Conservation (phyloP, 768 basidiomycete genomes). For the Boletus subcaerulescens region DNA sequence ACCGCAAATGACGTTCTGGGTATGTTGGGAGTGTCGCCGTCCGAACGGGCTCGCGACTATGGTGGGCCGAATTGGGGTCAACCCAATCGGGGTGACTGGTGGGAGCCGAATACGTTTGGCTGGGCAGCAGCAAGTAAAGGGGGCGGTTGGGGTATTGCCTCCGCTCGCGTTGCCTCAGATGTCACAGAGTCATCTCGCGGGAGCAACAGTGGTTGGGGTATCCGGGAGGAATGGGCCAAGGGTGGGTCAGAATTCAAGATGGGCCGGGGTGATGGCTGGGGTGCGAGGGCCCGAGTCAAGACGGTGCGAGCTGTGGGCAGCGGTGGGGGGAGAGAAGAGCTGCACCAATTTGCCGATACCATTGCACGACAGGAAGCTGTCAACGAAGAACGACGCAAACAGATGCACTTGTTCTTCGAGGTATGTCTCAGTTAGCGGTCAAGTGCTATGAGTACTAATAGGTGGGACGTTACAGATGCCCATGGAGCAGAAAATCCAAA, state of each 20-base stretch:
- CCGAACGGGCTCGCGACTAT: constrained; percentile 3
- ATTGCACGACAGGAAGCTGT: constrained; percentile 41
- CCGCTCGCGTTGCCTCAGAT: constrained; percentile 14
- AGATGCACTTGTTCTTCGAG: constrained; percentile 52
- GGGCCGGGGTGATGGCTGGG: background rate
- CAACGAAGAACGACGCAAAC: constrained; percentile 36
- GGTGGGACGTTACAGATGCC: constrained; percentile 43
- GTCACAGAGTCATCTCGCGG: constrained; percentile 17
- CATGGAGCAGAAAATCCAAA: constrained; percentile 50
- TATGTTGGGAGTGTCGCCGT: constrained; percentile 21
- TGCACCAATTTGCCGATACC: constrained; percentile 43
- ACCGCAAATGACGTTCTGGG: constrained; percentile 28
- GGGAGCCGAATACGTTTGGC: constrained; percentile 3
- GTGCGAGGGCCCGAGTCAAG: background rate
- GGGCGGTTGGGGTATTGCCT: constrained; percentile 13
- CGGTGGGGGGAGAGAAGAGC: constrained; percentile 10
- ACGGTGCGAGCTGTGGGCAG: background rate
- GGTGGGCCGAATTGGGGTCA: constrained; percentile 6
- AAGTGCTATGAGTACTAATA: background rate
- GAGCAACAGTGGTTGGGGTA: constrained; percentile 17
- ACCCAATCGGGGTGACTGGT: constrained; percentile 8
- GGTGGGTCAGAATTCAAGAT: background rate
- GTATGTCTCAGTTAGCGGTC: constrained; percentile 29
- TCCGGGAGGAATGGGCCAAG: constrained; percentile 14
- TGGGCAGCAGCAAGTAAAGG: constrained; percentile 1